Base-by-base conservation (phyloP, 1,284 basidiomycete species). In the Heterobasidion parviporum region DNA sequence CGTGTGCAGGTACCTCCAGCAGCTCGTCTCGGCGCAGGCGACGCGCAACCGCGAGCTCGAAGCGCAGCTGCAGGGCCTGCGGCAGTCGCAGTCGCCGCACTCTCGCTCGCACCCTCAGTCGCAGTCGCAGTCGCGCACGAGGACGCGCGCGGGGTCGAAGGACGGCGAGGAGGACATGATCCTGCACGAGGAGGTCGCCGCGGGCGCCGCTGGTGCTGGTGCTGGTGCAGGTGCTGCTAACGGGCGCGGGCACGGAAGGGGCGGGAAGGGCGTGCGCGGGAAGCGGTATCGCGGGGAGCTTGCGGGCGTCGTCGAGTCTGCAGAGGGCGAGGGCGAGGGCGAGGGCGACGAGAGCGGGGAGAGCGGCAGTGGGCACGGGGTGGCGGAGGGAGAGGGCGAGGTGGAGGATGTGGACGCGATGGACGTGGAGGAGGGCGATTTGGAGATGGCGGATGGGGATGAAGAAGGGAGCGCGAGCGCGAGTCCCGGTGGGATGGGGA, bases 41-140 rank as follows among this genome's bases (percentile, higher is more conserved):
- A 80, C 79, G 51, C 75, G 89, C 5, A 90, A 89, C 67, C 72
- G 85, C 47, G 88, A 90, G 63, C 76, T 93, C 49, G 90, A 93
- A 68, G 73, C 76, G 35, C 79, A 85, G 70, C 73, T 88, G 18
- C 47, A 16, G 35, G 12, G 26, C 52, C n/a, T 36, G 58, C 52
- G 49, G 50, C 53, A 49, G 38, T 57, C 51, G 46, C 43, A n/a
- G 20, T 53, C 16, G 50, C 38, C 50, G 57, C 43, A 12, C 34
- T 7, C 36, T 2, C 26, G 50, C 35, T 8, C 52, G 38, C 49
- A 54, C 50, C 34, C 45, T 52, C 8, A 56, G 18, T 59, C 56
- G n/a, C 57, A 61, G 33, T 67, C 14, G 12, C 41, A 43, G n/a
- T n/a, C 12, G 41, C 12, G 41, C 41, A 43, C 10, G n/a, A 43